These are phyloP conservation scores for Sporothrix sp. DNA, from an alignment of 2,329 filamentous ascomycete species.

Conservation along the genomic window DNA sequence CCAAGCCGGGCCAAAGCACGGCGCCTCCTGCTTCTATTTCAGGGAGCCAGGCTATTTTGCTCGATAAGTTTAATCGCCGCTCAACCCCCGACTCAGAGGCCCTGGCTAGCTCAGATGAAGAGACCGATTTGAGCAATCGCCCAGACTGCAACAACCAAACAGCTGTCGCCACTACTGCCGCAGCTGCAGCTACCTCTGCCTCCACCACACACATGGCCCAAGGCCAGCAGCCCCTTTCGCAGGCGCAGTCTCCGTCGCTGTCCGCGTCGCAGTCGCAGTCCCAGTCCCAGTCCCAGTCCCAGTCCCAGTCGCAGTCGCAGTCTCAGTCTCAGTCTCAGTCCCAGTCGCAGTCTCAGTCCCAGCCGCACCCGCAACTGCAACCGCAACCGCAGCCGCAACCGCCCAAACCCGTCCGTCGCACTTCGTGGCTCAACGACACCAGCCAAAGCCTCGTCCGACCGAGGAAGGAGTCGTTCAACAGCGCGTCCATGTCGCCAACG, in stretches of 20 bases:
- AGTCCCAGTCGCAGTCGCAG: not conserved
- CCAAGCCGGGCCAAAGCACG: slow-evolving; percentile 41
- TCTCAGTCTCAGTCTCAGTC: slow-evolving; percentile 25
- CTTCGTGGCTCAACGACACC: slow-evolving; percentile 83
- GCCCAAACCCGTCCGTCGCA: slow-evolving; percentile 57
- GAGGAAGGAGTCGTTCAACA: slow-evolving; percentile 68
- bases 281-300: not conserved
- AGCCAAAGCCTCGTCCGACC: slow-evolving; percentile 52
- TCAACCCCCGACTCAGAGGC: slow-evolving; percentile 93
- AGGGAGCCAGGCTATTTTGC: slow-evolving; percentile 53
- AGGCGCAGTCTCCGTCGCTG: too few species aligned
- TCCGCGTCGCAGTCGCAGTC: too few species aligned
- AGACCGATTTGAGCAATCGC: slow-evolving; percentile 55
- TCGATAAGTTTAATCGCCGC: slow-evolving; percentile 71
- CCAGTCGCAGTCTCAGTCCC: slow-evolving; percentile 14
- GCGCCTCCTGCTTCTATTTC: slow-evolving; percentile 36
- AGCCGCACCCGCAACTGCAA: slow-evolving; percentile 27
- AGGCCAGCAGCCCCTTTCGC: slow-evolving; percentile 1
- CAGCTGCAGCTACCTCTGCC: slow-evolving; percentile 25
- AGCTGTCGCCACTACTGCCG: not conserved
- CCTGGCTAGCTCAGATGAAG: slow-evolving; percentile 88
- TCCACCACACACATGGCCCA: slow-evolving; percentile 14
- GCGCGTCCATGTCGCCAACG: slow-evolving; percentile 66
- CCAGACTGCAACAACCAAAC: slow-evolving; percentile 29
- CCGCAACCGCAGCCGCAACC: slow-evolving; percentile 27